Conservation (phyloP, 768 basidiomycete species). For the Tylopilus subfusipes region DNA sequence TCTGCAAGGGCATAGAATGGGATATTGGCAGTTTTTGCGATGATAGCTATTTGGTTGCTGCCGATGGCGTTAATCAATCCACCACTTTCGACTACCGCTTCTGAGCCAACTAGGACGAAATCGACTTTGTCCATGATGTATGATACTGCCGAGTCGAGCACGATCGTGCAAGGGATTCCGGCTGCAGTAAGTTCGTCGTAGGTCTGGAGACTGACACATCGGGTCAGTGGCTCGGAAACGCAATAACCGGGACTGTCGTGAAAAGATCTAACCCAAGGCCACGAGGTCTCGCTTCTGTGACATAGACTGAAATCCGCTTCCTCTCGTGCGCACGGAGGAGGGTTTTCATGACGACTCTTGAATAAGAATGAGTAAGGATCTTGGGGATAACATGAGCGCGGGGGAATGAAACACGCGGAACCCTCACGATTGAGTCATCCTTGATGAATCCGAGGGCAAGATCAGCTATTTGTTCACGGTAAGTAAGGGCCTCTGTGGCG, state of each 20-base stretch:
- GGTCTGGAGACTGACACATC: constrained; percentile 72
- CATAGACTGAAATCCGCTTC: constrained; percentile 96
- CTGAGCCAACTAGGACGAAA: constrained; percentile 93
- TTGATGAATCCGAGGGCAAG: constrained; percentile 90
- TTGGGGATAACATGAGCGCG: constrained; percentile 33
- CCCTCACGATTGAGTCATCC: constrained; percentile 82
- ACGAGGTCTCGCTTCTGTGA: constrained; percentile 91
- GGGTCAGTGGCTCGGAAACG: constrained; percentile 8
- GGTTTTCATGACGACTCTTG: constrained; percentile 91
- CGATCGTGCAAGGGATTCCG: constrained; percentile 92
- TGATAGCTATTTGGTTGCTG: constrained; percentile 94
- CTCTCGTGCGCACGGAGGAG: constrained; percentile 84
- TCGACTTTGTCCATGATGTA: constrained; percentile 97
- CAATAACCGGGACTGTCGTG: neutral
- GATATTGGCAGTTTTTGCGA: constrained; percentile 90
- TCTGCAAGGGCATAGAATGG: constrained; percentile 96
- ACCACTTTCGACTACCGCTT: constrained; percentile 97
- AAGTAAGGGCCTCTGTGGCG: constrained; percentile 73
- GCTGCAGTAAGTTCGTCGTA: constrained; percentile 79
- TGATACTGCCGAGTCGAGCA: constrained; percentile 94
- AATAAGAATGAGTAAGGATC: constrained; percentile 97
- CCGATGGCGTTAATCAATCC: constrained; percentile 91
- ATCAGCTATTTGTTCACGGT: constrained; percentile 85
- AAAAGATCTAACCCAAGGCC: constrained; percentile 68
- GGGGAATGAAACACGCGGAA: constrained; percentile 16